Percentiles rank a stretch among this genome's conserved stretches.
Evolutionary conservation across 192 early-diverging fungal genomes (phyloP).

Genomic region (Coemansia interrupta): DNA sequence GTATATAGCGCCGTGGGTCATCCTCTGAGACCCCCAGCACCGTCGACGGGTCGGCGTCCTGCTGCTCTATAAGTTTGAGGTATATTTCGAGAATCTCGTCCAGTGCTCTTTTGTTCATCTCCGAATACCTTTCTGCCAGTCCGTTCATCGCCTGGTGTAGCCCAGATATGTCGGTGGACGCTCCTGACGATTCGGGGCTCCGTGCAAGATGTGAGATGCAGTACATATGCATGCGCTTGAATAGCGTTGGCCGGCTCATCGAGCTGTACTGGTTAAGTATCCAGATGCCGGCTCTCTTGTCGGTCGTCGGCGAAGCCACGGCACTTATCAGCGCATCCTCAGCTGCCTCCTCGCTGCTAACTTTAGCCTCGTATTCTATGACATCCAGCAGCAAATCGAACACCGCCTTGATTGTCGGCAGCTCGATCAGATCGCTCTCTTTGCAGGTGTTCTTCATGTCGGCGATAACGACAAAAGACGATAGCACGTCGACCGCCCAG

Average conservation of each 20-base stretch:
- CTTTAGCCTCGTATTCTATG: conserved; percentile 20
- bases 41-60: background rate
- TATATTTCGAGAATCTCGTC: conserved; percentile 21
- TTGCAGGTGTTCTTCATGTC: conserved; percentile 44
- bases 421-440: conserved; percentile 21
- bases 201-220: conserved; percentile 14
- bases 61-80: conserved; percentile 8
- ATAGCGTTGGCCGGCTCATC: conserved; percentile 18
- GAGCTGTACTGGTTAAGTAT: conserved; percentile 39
- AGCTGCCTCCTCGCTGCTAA: conserved; percentile 7
- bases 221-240: conserved; percentile 31
- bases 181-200: background rate
- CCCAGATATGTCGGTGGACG: conserved; percentile 11
- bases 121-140: conserved; percentile 14
- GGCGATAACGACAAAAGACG: conserved; percentile 39
- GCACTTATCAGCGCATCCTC: conserved; percentile 24
- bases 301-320: conserved; percentile 20
- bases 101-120: conserved; percentile 16
- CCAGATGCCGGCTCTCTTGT: conserved; percentile 35
- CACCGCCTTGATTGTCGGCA: conserved; percentile 28
- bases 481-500: conserved; percentile 38
- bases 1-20: conserved; percentile 34
- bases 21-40: conserved; percentile 1
- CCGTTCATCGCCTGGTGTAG: conserved; percentile 28
- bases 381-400: conserved; percentile 35